These are phyloP conservation scores for Hymenoscyphus albidus DNA, from an alignment of 2,329 filamentous ascomycete species.

Conservation along the genomic window DNA sequence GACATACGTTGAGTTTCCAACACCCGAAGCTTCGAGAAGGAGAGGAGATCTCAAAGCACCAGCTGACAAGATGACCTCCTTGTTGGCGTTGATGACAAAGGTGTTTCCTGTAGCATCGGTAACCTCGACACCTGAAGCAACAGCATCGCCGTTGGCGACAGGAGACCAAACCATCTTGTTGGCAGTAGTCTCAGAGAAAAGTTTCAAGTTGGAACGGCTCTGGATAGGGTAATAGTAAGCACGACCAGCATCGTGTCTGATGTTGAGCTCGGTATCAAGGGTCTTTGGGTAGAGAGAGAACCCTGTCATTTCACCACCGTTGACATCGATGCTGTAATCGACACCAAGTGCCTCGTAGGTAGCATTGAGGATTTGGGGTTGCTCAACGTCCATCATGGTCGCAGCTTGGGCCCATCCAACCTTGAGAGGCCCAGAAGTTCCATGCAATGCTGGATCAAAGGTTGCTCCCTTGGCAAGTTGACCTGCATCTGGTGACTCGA, in stretches of 20 bases:
- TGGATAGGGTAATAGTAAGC: constrained; percentile 42
- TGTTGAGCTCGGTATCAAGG: constrained; percentile 37
- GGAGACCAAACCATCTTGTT: constrained; percentile 17
- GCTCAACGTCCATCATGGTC: not conserved
- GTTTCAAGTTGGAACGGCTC: constrained; percentile 38
- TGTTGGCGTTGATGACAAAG: constrained; percentile 20
- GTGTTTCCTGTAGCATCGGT: constrained; percentile 33
- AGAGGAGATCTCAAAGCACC: constrained; percentile 30
- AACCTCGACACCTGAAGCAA: constrained; percentile 12
- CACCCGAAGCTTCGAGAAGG: constrained; percentile 36
- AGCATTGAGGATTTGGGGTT: not conserved
- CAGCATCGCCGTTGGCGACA: not conserved
- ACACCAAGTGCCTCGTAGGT: constrained; percentile 37
- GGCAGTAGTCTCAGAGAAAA: constrained; percentile 19
- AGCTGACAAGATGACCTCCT: constrained; percentile 33
- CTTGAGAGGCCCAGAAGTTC: constrained; percentile 36
- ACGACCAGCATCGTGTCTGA: constrained; percentile 41
- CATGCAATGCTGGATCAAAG: constrained; percentile 37
- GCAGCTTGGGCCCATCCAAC: constrained; percentile 36
- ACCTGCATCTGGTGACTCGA: constrained; percentile 31
- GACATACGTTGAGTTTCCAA: constrained; percentile 25
- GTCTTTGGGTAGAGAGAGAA: constrained; percentile 40
- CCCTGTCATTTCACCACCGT: constrained; percentile 39
- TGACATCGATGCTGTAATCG: constrained; percentile 38
- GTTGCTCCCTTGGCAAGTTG: constrained; percentile 38